Evolutionary conservation across 257 asterid species (phyloP), one percentile per base, ranked within the genome.

Genomic region (Lycium barbarum): DNA sequence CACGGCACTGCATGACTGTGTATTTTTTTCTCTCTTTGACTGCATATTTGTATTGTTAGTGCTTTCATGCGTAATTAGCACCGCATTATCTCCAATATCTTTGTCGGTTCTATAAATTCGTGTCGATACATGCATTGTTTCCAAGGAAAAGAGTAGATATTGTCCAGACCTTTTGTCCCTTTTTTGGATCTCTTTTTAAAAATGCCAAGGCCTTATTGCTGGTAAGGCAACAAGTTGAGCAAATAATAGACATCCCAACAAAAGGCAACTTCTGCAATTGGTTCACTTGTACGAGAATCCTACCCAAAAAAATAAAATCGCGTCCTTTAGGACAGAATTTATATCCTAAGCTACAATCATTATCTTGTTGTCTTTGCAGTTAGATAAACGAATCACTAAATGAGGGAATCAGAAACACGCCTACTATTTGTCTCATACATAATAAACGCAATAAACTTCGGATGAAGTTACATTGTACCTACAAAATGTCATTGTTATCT

Each of bases 251-350:
- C 82, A 78, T 7, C 7, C 4, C 65, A 78, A 78, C 82, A 33
- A 78, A 51, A 78, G 15, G 45, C 82, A 49, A 45, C 38, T 11
- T 73, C 62, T 12, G 63, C 22, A 78, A 53, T 78, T 78, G 49
- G 38, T 73, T 73, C 80, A 73, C 58, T 73, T 73, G 80, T n/a
- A 73, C 57, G 80, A 73, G 40, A 73, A 73, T 43, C 80, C 80
- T 73, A 73, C 80, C 80, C 57, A 73, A 73, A 35, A 45, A 73
- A 45, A 45, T 1, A 78, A 78, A 76, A 78, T 53, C 33, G 0
- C 14, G 26, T 78, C 26, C 33, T 7, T 51, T 53, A 33, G 65
- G 65, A 78, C 47, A 33, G 26, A 78, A 26, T 53, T 26, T 53
- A 26, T 51, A 18, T 53, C 43, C 26, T 53, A 78, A 54, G 63